Evolutionary conservation across 371 early-diverging fungal genomes (phyloP).

Genomic region (Capillidium rhysosporum): DNA sequence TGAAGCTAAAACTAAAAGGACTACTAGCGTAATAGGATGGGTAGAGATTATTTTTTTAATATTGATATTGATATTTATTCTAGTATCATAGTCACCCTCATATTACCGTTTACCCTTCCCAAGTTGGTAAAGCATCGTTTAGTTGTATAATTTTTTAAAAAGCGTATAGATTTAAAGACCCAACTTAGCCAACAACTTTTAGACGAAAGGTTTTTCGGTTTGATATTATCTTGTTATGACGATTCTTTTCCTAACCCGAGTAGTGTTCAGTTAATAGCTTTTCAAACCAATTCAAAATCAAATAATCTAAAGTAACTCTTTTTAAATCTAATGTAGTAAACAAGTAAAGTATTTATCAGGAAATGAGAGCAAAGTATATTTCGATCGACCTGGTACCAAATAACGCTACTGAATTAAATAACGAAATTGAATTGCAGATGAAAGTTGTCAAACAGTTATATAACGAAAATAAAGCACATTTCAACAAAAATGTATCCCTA

Average conservation of each 20-base stretch:
- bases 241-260: background rate
- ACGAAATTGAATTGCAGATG: too few relatives aligned
- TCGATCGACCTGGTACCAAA: too few relatives aligned
- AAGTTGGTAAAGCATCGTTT: background rate
- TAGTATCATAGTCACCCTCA: constrained; percentile 3
- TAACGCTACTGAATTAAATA: too few relatives aligned
- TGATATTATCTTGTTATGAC: constrained; percentile 1
- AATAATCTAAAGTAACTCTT: background rate
- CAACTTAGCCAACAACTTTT: background rate
- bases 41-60: background rate
- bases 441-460: too few relatives aligned
- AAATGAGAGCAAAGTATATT: too few relatives aligned
- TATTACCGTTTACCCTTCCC: background rate
- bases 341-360: too few relatives aligned
- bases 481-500: too few relatives aligned
- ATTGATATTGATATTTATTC: background rate
- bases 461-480: too few relatives aligned
- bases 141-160: background rate
- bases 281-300: background rate
- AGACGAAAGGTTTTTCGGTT: background rate
- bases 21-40: background rate
- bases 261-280: background rate
- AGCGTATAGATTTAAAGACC: background rate
- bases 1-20: background rate
- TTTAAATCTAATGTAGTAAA: too few relatives aligned